Evolutionary conservation across 208 protist species (phyloP).

Genomic region (Naegleria lovaniensis): DNA sequence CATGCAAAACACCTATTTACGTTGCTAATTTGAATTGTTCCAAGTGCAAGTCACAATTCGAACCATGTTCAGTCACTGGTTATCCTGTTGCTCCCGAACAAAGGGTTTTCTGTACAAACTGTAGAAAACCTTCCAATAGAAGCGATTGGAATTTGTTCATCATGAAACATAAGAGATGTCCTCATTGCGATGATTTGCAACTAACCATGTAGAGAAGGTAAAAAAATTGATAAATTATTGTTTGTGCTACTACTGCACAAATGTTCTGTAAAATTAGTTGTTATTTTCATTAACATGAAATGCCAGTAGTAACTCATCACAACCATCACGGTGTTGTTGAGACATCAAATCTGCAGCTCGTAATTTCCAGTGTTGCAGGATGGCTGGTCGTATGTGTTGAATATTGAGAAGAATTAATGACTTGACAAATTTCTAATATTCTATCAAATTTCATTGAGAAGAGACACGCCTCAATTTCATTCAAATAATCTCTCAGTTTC

Average conservation of each 20-base stretch:
- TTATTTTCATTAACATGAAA: no score
- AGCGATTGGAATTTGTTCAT: constrained; percentile 23
- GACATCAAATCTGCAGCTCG: no score
- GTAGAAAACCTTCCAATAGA: not conserved
- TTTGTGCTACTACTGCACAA: no score
- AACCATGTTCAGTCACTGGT: constrained; percentile 10
- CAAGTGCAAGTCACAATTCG: not conserved
- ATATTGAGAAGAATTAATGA: no score
- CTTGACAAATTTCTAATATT: not conserved
- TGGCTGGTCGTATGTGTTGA: no score
- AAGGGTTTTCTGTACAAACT: not conserved
- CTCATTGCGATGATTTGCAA: constrained; percentile 13
- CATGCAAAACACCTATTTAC: not conserved
- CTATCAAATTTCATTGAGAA: not conserved
- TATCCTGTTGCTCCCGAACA: not conserved
- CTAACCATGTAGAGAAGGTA: not conserved
- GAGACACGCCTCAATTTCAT: not conserved
- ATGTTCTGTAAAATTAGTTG: no score
- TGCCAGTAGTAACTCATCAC: no score
- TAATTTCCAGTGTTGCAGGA: no score
- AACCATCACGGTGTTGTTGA: no score
- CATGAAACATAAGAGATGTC: constrained; percentile 17
- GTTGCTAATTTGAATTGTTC: not conserved
- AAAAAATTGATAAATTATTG: no score
- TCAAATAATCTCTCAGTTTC: not conserved